These are phyloP conservation scores for Botrytis sinoallii DNA, from an alignment of 2,329 filamentous ascomycete species.

Conservation along the genomic window DNA sequence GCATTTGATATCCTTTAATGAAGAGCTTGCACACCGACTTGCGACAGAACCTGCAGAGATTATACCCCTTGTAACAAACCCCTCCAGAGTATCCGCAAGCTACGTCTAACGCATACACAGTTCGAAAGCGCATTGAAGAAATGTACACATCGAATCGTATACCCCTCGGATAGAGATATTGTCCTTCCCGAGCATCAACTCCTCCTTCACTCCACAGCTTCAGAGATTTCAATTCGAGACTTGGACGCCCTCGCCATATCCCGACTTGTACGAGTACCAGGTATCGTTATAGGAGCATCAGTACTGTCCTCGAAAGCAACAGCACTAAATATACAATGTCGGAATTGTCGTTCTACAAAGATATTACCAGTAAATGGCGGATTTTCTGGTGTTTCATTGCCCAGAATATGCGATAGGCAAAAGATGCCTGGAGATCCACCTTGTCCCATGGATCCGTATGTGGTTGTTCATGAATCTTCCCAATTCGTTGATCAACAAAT, in stretches of 20 bases:
- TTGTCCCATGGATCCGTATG: conserved; percentile 93
- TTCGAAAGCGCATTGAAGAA: conserved; percentile 88
- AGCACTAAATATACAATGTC: conserved; percentile 79
- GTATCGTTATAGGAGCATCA: conserved; percentile 95
- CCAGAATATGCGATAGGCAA: conserved; percentile 68
- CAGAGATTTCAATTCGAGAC: conserved; percentile 89
- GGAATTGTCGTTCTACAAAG: conserved; percentile 73
- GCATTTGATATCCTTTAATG: conserved; percentile 93
- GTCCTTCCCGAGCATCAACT: conserved; percentile 88
- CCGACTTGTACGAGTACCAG: conserved; percentile 91
- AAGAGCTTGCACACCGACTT: conserved; percentile 87
- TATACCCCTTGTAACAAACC: conserved; percentile 73
- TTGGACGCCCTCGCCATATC: conserved; percentile 91
- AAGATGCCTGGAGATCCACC: conserved; percentile 67
- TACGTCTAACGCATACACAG: conserved; percentile 46
- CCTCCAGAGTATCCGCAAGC: too few species aligned
- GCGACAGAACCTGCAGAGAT: conserved; percentile 88
- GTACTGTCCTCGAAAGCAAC: conserved; percentile 97
- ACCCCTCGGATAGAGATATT: conserved; percentile 64
- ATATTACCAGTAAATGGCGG: conserved; percentile 74
- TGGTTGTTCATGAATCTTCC: conserved; percentile 90
- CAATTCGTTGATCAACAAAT: conserved; percentile 97
- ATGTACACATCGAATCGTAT: conserved; percentile 92
- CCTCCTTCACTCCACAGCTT: conserved; percentile 86
- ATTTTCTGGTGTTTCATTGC: conserved; percentile 82